Conservation (phyloP, 2,329 filamentous ascomycete species). For the Fusarium burgessii region DNA sequence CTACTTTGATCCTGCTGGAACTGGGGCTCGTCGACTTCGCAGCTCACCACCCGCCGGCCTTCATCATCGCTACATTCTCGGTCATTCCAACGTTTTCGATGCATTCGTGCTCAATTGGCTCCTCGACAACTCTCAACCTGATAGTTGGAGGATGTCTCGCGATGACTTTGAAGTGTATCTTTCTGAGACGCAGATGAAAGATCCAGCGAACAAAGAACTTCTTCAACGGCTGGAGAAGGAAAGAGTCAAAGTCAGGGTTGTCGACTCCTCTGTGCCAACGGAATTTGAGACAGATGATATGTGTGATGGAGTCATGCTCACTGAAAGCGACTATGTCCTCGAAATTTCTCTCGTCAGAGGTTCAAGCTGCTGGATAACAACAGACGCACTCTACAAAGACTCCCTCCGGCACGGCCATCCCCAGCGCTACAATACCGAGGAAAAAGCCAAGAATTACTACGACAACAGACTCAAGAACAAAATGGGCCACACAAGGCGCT, state of each 20-base stretch:
- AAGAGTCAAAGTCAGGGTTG: neutral
- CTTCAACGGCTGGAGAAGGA: neutral
- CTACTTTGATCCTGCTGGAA: neutral
- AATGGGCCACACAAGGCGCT: neutral
- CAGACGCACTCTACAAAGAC: slow-evolving; percentile 1
- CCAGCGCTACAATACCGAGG: neutral
- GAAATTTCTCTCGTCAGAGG: neutral
- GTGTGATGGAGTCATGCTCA: slow-evolving; percentile 4
- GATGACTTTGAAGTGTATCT: neutral
- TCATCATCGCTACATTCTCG: neutral
- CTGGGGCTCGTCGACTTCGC: neutral
- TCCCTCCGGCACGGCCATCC: slow-evolving; percentile 5
- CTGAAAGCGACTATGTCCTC: slow-evolving; percentile 5
- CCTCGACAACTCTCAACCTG: rapidly evolving
- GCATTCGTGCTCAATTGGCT: neutral
- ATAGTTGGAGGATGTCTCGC: neutral
- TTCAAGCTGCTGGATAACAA: neutral
- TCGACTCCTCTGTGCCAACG: rapidly evolving
- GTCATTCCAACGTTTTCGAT: neutral
- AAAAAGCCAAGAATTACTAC: neutral
- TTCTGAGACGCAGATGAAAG: neutral
- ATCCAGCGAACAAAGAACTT: neutral
- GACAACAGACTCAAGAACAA: neutral
- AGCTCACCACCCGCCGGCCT: neutral
- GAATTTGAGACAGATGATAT: neutral